A percentile compares a stretch with the other conserved stretches of the same genome.
Conservation (phyloP, 2,329 filamentous ascomycete genomes). For the Penicillium sp. region DNA sequence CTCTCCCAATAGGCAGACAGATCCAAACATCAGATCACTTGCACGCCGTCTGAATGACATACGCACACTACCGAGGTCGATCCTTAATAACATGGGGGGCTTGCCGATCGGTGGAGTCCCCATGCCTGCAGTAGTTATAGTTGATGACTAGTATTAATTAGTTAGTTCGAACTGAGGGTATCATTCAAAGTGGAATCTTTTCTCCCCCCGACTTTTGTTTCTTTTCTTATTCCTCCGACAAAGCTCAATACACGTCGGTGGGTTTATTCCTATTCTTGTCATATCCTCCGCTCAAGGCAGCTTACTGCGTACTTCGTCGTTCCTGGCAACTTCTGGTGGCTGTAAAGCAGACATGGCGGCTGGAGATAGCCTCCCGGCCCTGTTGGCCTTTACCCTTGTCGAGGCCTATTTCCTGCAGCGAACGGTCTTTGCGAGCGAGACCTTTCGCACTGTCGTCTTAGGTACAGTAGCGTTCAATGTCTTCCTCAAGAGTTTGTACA, state of each 20-base stretch:
- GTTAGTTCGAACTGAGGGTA: neutral
- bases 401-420: constrained; percentile 38
- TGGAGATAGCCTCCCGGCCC: constrained; percentile 14
- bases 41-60: neutral
- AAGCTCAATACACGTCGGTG: neutral
- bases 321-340: too few relatives aligned
- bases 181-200: neutral
- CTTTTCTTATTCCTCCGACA: neutral
- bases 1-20: neutral
- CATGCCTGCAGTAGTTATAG: neutral
- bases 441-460: constrained; percentile 31
- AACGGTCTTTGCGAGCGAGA: constrained; percentile 28
- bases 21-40: neutral
- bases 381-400: constrained; percentile 30
- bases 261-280: neutral
- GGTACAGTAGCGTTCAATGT: constrained; percentile 33
- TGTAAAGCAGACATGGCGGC: constrained; percentile 5
- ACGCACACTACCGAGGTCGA: constrained; percentile 2
- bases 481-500: constrained; percentile 39
- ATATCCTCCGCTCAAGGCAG: neutral
- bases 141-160: neutral
- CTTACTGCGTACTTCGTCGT: too few relatives aligned
- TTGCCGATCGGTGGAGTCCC: constrained; percentile 1
- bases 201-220: neutral
- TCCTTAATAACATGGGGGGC: neutral